These are phyloP conservation scores for Colletotrichum lini DNA, from an alignment of 2,329 filamentous ascomycete genomes.

Conservation along the genomic window DNA sequence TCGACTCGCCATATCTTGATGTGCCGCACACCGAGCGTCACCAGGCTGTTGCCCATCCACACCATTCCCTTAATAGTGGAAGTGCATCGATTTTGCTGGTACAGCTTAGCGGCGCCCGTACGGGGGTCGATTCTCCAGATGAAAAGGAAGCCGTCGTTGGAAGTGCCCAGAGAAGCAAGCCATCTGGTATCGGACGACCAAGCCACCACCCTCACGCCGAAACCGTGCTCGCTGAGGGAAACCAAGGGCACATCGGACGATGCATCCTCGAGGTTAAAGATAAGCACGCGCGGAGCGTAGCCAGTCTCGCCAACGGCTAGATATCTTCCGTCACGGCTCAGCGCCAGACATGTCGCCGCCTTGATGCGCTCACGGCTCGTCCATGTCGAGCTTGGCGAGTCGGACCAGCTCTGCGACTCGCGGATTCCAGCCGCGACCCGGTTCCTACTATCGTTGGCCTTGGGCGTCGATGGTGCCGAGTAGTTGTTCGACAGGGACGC, in stretches of 20 bases:
- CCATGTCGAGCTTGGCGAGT: constrained; percentile 79
- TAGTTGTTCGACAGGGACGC: constrained; percentile 62
- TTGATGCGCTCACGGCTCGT: constrained; percentile 94
- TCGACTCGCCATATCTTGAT: constrained; percentile 94
- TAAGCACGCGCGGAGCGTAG: constrained; percentile 90
- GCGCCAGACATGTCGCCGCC: constrained; percentile 89
- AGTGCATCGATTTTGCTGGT: constrained; percentile 93
- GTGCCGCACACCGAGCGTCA: constrained; percentile 92
- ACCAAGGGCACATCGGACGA: constrained; percentile 87
- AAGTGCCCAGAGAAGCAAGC: constrained; percentile 87
- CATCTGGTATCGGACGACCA: constrained; percentile 91
- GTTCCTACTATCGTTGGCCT: constrained; percentile 75
- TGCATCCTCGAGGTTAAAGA: constrained; percentile 87
- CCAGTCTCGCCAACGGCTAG: constrained; percentile 96
- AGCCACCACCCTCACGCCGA: constrained; percentile 88
- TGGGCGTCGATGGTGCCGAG: constrained; percentile 69
- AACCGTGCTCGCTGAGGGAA: constrained; percentile 89
- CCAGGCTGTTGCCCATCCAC: constrained; percentile 87
- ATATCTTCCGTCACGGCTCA: constrained; percentile 89
- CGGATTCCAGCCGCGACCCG: constrained; percentile 63
- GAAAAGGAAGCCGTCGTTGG: constrained; percentile 95
- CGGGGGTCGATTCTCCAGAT: constrained; percentile 90
- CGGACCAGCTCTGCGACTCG: constrained; percentile 69
- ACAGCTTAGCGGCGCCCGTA: constrained; percentile 82
- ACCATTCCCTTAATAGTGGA: constrained; percentile 87